Conservation (phyloP, 345 rosid species). For the Dipteronia sinensis region DNA sequence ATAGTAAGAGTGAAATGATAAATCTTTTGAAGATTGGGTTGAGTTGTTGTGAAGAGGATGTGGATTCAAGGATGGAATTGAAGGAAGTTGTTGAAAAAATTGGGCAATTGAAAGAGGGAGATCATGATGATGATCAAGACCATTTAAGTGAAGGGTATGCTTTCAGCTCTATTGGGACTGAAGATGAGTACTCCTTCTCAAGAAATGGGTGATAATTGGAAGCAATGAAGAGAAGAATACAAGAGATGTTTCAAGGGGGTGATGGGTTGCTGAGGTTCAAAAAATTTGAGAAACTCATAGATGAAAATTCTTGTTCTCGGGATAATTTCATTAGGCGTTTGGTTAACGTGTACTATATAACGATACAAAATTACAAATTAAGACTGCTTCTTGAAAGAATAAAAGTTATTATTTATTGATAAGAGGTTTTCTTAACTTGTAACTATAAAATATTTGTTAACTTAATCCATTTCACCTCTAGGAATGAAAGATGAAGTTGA, state of each 20-base stretch:
- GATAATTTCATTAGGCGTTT: not conserved
- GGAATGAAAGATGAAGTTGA: not conserved
- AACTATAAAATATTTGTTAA: not conserved
- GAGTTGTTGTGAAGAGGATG: constrained; percentile 74
- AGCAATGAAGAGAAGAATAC: not conserved
- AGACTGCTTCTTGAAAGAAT: not conserved
- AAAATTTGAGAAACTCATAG: not conserved
- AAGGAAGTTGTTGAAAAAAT: constrained; percentile 49
- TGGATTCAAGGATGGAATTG: constrained; percentile 48
- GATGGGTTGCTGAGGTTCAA: not conserved
- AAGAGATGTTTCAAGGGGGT: not conserved
- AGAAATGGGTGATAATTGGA: not conserved
- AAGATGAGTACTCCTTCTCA: constrained; percentile 22
- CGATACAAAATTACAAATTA: not conserved
- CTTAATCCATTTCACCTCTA: not conserved
- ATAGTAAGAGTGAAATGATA: constrained; percentile 59
- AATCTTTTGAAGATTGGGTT: constrained; percentile 65
- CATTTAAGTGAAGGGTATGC: constrained; percentile 29
- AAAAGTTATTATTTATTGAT: not conserved
- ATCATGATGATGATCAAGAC: constrained; percentile 13
- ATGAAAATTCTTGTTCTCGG: not conserved
- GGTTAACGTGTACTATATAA: not conserved
- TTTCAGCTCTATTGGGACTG: constrained; percentile 28
- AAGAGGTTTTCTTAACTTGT: not conserved
- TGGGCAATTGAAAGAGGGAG: constrained; percentile 45